Evolutionary conservation across 208 protist species (phyloP), one percentile per base, ranked within the genome.

Genomic region (Crithidia mellificae): DNA sequence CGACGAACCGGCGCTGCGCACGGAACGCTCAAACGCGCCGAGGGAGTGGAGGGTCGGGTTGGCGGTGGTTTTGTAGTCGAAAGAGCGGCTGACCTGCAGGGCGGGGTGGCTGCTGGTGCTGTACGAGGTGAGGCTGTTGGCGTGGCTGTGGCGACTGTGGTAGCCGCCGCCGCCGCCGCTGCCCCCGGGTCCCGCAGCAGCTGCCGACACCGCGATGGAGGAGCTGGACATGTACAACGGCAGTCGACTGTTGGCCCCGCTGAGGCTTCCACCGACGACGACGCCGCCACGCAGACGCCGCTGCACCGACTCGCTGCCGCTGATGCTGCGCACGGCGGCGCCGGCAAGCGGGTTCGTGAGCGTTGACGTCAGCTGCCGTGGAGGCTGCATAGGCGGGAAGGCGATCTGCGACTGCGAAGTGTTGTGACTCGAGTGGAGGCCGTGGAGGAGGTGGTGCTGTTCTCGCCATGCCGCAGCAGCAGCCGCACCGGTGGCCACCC

Each of bases 41-140:
- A 70, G 49, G n/a, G 59, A 61, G 54, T 66, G 57, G 61, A 54
- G 46, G 30, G 63, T 51, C 24, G 65, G 73, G 58, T 80, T 74
- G 30, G 74, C 25, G 2, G 63, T 70, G 0, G 69, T 80, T 53
- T 74, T 74, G 62, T 77, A 66, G 46, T 80, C 69, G 36, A 69
- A 68, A 24, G 78, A 80, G 52, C 61, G 65, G 41, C 70, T 81
- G 9, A 74, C 27, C 20, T 67, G 71, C 22, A 80, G 57, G 25
- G 68, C 15, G 15, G 56, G 59, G 12, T 77, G 67, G 19, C 67
- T 67, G 6, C 65, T 63, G 32, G 50, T 34, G 43, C 51, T 61
- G 55, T 72, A 66, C 39, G 32, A 64, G n/a, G 54, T 39, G 55
- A 72, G 51, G 52, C 65, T 68, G 51, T 55, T 67, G 2, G 71